phyloP scores from a whole-genome alignment of 2,329 filamentous ascomycete genomes.

The Colletotrichum lindemuthianum region DNA sequence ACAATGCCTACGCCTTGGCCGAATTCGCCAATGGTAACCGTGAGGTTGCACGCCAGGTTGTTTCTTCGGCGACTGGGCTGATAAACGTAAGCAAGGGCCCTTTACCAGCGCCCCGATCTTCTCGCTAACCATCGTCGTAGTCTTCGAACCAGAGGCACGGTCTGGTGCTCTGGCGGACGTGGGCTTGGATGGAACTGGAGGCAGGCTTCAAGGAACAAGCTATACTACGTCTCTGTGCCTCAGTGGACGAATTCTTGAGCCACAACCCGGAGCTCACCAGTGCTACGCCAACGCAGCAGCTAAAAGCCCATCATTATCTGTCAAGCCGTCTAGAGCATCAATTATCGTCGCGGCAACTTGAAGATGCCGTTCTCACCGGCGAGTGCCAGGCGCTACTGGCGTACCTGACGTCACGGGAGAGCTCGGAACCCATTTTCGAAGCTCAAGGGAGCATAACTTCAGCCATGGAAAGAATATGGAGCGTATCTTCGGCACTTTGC shows the following conservation, averaged over 20 bases:
- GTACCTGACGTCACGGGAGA: slow-evolving; percentile 66
- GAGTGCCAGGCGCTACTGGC: slow-evolving; percentile 72
- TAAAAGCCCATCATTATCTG: slow-evolving; percentile 66
- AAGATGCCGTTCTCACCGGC: slow-evolving; percentile 63
- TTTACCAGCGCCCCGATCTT: background rate
- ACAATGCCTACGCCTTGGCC: slow-evolving; percentile 81
- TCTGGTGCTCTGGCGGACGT: slow-evolving; percentile 64
- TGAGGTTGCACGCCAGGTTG: slow-evolving; percentile 70
- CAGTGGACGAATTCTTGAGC: slow-evolving; percentile 45
- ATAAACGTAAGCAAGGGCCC: slow-evolving; percentile 42
- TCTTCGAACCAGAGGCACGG: slow-evolving; percentile 30
- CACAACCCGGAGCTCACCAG: slow-evolving; percentile 36
- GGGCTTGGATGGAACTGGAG: slow-evolving; percentile 74
- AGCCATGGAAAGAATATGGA: slow-evolving; percentile 54
- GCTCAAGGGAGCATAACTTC: slow-evolving; percentile 66
- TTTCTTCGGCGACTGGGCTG: slow-evolving; percentile 68
- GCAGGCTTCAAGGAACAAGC: slow-evolving; percentile 47
- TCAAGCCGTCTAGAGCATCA: slow-evolving; percentile 64
- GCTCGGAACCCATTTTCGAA: slow-evolving; percentile 54
- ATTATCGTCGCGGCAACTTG: slow-evolving; percentile 59
- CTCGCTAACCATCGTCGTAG: slow-evolving; percentile 3
- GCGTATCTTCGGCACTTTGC: slow-evolving; percentile 55
- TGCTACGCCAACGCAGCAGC: slow-evolving; percentile 50
- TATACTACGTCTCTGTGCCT: slow-evolving; percentile 51
- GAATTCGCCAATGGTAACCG: slow-evolving; percentile 69